These are phyloP conservation scores for Micromonas commoda DNA, from an alignment of 139 green algal species.

Conservation along the genomic window DNA sequence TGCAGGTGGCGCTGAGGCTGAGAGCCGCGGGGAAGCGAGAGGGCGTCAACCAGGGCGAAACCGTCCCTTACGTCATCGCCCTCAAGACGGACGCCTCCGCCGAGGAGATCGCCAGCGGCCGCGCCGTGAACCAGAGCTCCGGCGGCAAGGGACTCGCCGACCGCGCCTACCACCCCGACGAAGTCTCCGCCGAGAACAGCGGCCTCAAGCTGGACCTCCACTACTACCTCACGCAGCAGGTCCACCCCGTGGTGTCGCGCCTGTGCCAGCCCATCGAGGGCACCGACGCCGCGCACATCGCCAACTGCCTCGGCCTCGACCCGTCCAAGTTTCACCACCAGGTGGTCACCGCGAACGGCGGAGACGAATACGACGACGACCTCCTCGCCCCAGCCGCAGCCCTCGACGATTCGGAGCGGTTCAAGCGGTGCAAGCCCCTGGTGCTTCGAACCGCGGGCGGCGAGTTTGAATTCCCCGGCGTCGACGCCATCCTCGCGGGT, in stretches of 20 bases:
- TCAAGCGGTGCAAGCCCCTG: slow-evolving; percentile 49
- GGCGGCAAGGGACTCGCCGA: slow-evolving; percentile 61
- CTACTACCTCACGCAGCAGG: slow-evolving; percentile 85
- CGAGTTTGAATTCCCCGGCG: slow-evolving; percentile 43
- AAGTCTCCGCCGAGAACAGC: slow-evolving; percentile 54
- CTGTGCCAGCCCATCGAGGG: slow-evolving; percentile 85
- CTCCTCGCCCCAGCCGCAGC: background rate
- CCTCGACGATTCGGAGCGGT: slow-evolving; percentile 35
- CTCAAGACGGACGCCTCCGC: slow-evolving; percentile 37
- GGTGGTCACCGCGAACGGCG: background rate
- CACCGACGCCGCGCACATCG: slow-evolving; percentile 76
- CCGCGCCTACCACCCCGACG: slow-evolving; percentile 82
- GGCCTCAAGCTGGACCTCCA: slow-evolving; percentile 65
- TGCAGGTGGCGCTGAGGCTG: slow-evolving; percentile 80
- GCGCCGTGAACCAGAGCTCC: background rate
- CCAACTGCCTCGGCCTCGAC: slow-evolving; percentile 91
- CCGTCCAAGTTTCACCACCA: slow-evolving; percentile 51
- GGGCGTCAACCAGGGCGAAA: slow-evolving; percentile 74
- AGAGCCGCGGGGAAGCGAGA: slow-evolving; percentile 64
- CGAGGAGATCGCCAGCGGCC: slow-evolving; percentile 24
- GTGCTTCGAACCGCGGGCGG: slow-evolving; percentile 40
- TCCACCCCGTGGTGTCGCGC: slow-evolving; percentile 87
- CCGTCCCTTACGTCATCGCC: slow-evolving; percentile 95
- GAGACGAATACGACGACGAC: slow-evolving; percentile 10
- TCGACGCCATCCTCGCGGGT: slow-evolving; percentile 35